Conservation (phyloP, 2,329 filamentous ascomycete genomes). For the Aureobasidium sp. region DNA sequence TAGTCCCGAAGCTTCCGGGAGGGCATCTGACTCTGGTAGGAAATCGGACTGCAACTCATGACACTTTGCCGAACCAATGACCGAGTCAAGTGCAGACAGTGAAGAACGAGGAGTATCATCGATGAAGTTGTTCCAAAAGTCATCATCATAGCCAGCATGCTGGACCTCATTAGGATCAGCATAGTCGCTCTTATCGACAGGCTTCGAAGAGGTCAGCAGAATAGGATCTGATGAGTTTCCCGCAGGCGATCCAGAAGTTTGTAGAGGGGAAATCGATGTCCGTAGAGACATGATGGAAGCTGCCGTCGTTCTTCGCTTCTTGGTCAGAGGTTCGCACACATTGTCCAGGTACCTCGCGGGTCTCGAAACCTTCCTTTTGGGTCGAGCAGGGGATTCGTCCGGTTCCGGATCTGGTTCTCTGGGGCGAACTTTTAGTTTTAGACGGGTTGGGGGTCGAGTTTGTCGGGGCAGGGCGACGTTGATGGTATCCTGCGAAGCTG, state of each 20-base stretch:
- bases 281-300: slow-evolving; percentile 15
- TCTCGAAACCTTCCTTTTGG: slow-evolving; percentile 7
- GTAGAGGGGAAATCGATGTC: slow-evolving; percentile 9
- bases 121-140: slow-evolving; percentile 28
- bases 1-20: neutral
- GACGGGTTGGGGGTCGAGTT: neutral
- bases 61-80: neutral
- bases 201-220: neutral
- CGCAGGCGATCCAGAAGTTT: neutral
- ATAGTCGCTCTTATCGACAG: neutral
- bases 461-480: slow-evolving; percentile 7
- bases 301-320: neutral
- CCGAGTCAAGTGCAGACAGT: neutral
- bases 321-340: slow-evolving; percentile 2
- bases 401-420: neutral
- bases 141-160: slow-evolving; percentile 20
- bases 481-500: slow-evolving; percentile 9
- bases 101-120: slow-evolving; percentile 15
- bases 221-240: slow-evolving; percentile 10
- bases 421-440: slow-evolving; percentile 23
- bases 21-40: neutral
- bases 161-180: slow-evolving; percentile 13
- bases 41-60: neutral
- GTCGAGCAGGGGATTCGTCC: neutral
- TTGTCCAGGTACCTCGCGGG: slow-evolving; percentile 11